Base-by-base conservation (phyloP, 495 filamentous ascomycete genomes). In the Neurospora tetraspora region DNA sequence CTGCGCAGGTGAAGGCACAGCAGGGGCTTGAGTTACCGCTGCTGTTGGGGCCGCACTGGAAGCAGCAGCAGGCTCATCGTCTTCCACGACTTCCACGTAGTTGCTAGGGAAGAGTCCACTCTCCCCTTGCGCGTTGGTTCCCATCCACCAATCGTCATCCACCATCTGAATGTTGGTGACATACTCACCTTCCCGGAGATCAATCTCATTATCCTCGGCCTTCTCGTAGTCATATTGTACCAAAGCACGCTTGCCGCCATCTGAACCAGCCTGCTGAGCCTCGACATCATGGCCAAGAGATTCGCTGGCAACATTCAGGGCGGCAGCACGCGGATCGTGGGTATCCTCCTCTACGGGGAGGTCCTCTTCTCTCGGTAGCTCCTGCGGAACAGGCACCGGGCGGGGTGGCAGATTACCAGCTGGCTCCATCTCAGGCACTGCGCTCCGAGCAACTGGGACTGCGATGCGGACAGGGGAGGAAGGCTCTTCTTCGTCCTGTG, bases 141-240 rank as follows among this genome's bases (percentile, higher is more conserved):
- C 96, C 87, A 96, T 90, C 96, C 96, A 99, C 96, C 96, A 99
- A 79, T 98, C 95, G 68, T 88, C 88, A 74, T 99, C 96, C 2
- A 99, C 94, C 93, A 97, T 96, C 65, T 99, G 94, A 77, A 99
- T 97, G 74, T 97, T 90, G n/a, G 90, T 94, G 42, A 99, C 91
- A 76, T 90, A 89, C 71, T 97, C 93, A 20, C 94, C 94, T 81
- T 99, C 96, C n/a, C 85, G 85, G 5, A 99, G 85, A 72, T 97
- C 93, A 59, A 98, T 85, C 80, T 99, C 96, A 78, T 99, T 99
- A 71, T 97, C 93, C 81, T 99, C 96, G 4, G 93, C 94, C 79
- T 94, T 97, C 73, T 97, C 94, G 76, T 99, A 99, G 78, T 99
- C 96, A 80, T 93, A 99, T 74, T 96, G 91, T 68, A 94, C 86